Evolutionary conservation across 352 stramenopile genomes (phyloP), one percentile per base, ranked within the genome.

Genomic region (Globisporangium viniferum): DNA sequence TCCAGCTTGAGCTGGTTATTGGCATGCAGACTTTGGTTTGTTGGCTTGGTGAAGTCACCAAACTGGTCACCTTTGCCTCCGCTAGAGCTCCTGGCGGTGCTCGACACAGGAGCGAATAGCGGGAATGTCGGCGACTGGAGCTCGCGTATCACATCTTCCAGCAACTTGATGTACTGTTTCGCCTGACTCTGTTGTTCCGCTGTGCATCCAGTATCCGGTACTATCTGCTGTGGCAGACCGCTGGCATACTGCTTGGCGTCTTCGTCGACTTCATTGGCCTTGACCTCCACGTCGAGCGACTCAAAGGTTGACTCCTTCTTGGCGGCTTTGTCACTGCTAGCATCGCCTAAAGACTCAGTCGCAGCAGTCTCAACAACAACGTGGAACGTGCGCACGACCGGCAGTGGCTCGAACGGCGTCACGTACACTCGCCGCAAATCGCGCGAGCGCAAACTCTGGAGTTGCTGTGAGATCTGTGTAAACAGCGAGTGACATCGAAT

Each of bases 41-140:
- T 33, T 27, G 14, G 39, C 54, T 59, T 41, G 54, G 2, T n/a
- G 5, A 20, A 12, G 4, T n/a, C 5, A 22, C n/a, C 14, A 31
- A 27, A 22, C 2, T 29, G 5, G 8, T 41, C 10, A n/a, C 8
- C 44, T n/a, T 49, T 2, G 36, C 36, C 24, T 59, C 22, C 31
- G 31, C 31, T 20, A 27, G 4, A 14, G 18, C 6, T 14, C 4
- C 3, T 5, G 15, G 3, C 18, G 18, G 12, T 39, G 22, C 6
- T 24, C 5, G 14, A 0, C 0, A 61, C 22, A 29, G 82, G 84
- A 7, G 75, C 61, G 54, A 94, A 85, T 0, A 94, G 69, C 3
- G 86, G 84, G 31, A 91, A 82, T 1, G 10, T 18, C 35, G 80
- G 77, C 3, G 84, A 94, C 61, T 94, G 86, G 15, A 90, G 68